Conservation (phyloP, 1,284 basidiomycete species). For the Rugiboletus extremiorientalis region DNA sequence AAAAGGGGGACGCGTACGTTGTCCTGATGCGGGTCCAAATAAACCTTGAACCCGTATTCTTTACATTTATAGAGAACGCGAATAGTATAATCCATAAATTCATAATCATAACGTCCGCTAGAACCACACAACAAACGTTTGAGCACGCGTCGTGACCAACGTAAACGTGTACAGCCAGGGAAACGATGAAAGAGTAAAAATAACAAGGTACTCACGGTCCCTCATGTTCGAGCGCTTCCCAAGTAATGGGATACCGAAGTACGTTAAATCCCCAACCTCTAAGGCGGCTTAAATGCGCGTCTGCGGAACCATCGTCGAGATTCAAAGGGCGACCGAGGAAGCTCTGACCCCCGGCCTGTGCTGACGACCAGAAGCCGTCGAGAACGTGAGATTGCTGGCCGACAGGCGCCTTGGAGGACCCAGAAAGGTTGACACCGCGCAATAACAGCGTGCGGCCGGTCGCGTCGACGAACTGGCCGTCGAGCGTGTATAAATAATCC, state of each 20-base stretch:
- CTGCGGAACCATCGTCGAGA: constrained; percentile 81
- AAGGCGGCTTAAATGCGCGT: constrained; percentile 86
- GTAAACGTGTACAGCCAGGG: too few species aligned
- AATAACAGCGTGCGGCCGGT: constrained; percentile 83
- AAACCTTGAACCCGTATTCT: constrained; percentile 92
- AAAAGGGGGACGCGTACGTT: constrained; percentile 54
- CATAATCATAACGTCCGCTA: constrained; percentile 88
- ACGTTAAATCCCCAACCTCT: constrained; percentile 94
- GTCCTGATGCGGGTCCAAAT: constrained; percentile 97
- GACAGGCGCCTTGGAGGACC: constrained; percentile 82
- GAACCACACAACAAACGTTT: not conserved
- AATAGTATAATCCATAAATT: constrained; percentile 92
- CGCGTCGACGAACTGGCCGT: constrained; percentile 81
- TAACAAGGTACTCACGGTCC: constrained; percentile 66
- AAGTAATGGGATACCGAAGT: constrained; percentile 89
- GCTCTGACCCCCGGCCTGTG: constrained; percentile 68
- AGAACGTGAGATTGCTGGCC: constrained; percentile 65
- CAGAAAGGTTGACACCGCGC: constrained; percentile 92
- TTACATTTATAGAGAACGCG: constrained; percentile 88
- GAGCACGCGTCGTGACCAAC: not conserved
- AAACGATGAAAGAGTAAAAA: not conserved
- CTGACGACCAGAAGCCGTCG: constrained; percentile 88
- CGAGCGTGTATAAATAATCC: constrained; percentile 64
- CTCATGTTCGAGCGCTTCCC: constrained; percentile 92
- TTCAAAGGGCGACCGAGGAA: constrained; percentile 82